A percentile compares a stretch with the other conserved stretches of the same genome.
phyloP scores from a whole-genome alignment of 2,329 filamentous ascomycete genomes.

The Biscogniauxia sp. region DNA sequence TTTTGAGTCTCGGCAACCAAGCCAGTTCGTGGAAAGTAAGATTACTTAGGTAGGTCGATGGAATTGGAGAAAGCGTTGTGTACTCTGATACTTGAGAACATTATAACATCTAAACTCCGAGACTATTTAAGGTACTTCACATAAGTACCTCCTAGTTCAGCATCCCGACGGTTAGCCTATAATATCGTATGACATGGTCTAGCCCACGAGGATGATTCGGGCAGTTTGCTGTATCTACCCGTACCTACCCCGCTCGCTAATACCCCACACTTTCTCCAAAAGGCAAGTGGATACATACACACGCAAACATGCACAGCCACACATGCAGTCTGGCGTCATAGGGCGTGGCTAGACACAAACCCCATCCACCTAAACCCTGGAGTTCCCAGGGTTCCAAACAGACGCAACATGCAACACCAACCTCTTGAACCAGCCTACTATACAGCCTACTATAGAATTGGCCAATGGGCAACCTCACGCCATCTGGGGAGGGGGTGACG shows the following conservation, averaged over 20 bases:
- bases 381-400: too few species aligned
- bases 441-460: too few species aligned
- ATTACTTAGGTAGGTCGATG: not conserved
- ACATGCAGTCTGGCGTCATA: too few species aligned
- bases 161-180: not conserved
- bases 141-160: not conserved
- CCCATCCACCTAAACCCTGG: too few species aligned
- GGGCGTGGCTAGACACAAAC: too few species aligned
- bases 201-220: not conserved
- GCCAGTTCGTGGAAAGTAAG: not conserved
- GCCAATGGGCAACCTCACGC: too few species aligned
- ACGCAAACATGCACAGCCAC: too few species aligned
- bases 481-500: too few species aligned
- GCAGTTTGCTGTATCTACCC: not conserved
- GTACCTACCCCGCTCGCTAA: not conserved
- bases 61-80: not conserved
- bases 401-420: too few species aligned
- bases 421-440: too few species aligned
- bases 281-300: too few species aligned
- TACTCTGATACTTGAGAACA: not conserved
- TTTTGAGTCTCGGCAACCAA: constrained; percentile 3
- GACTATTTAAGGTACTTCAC: not conserved
- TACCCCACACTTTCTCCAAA: not conserved
- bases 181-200: not conserved
- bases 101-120: not conserved